A percentile compares a stretch with the other conserved stretches of the same genome.
These are phyloP conservation scores for Trichoderma sp. DNA, from an alignment of 2,329 filamentous ascomycete species.

Conservation along the genomic window DNA sequence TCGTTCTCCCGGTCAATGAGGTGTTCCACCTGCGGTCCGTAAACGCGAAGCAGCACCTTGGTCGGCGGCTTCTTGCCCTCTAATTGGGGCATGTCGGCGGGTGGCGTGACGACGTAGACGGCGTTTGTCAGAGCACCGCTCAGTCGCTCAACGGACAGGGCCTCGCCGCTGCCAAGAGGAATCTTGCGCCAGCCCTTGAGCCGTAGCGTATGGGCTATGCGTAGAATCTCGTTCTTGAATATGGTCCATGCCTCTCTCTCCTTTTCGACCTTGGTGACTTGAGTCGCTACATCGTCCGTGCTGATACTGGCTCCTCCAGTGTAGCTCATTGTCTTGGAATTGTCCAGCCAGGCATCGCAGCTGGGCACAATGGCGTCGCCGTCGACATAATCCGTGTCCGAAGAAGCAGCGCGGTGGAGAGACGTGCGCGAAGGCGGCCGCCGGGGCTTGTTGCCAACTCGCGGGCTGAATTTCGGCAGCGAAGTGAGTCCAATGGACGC, in stretches of 20 bases:
- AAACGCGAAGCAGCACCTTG: constrained; percentile 87
- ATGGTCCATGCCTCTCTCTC: constrained; percentile 76
- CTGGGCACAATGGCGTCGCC: constrained; percentile 80
- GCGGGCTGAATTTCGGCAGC: constrained; percentile 49
- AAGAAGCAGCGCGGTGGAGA: constrained; percentile 60
- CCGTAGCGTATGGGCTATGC: constrained; percentile 82
- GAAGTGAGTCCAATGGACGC: constrained; percentile 53
- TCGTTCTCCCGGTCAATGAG: constrained; percentile 93
- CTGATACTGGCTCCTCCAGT: constrained; percentile 50
- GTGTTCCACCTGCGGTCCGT: constrained; percentile 92
- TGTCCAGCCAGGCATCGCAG: constrained; percentile 84
- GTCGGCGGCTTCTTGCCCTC: constrained; percentile 51
- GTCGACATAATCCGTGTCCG: constrained; percentile 83
- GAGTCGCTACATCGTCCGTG: constrained; percentile 44
- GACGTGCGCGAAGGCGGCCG: constrained; percentile 39
- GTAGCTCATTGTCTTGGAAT: constrained; percentile 84
- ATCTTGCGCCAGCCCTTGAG: constrained; percentile 91
- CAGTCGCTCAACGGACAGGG: constrained; percentile 71
- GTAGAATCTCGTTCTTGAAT: constrained; percentile 92
- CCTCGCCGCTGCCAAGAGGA: constrained; percentile 68
- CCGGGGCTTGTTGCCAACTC: constrained; percentile 47
- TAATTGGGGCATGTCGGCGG: constrained; percentile 56
- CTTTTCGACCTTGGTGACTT: constrained; percentile 56
- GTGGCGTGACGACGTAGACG: constrained; percentile 90
- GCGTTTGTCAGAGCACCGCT: constrained; percentile 96